Conservation (phyloP, 352 stramenopile species). For the Pythium monospermum region DNA sequence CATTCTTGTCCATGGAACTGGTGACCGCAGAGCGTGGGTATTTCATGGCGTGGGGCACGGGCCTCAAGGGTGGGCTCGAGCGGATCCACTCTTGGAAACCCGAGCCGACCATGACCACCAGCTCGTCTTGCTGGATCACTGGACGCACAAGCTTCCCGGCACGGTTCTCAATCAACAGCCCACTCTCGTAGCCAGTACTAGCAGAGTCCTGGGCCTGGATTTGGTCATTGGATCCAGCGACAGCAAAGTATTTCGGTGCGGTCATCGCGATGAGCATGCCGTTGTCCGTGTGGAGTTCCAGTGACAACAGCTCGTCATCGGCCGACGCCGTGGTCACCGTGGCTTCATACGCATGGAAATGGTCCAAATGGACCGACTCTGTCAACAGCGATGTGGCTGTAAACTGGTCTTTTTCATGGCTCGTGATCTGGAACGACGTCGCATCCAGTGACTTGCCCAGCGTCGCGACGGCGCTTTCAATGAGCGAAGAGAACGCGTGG, state of each 20-base stretch:
- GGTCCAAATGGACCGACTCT: slow-evolving; percentile 70
- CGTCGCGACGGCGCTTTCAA: slow-evolving; percentile 46
- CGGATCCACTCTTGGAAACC: slow-evolving; percentile 27
- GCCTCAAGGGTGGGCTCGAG: slow-evolving; percentile 16
- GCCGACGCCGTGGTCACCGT: slow-evolving; percentile 4
- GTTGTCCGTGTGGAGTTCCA: slow-evolving; percentile 73
- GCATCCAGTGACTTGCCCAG: slow-evolving; percentile 51
- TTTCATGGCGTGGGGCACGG: slow-evolving; percentile 33
- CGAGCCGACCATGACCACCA: slow-evolving; percentile 35
- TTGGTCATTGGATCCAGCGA: not conserved
- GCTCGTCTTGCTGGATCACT: slow-evolving; percentile 27
- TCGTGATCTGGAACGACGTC: slow-evolving; percentile 38
- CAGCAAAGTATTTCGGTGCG: slow-evolving; percentile 64
- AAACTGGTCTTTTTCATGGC: slow-evolving; percentile 12
- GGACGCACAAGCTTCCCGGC: slow-evolving; percentile 23
- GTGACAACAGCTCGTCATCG: slow-evolving; percentile 34
- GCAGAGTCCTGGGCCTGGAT: not conserved
- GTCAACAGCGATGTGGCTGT: slow-evolving; percentile 39
- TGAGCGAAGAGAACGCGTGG: slow-evolving; percentile 35
- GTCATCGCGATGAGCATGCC: slow-evolving; percentile 69
- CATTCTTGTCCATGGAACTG: not conserved
- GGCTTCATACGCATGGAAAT: slow-evolving; percentile 75
- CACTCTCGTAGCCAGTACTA: slow-evolving; percentile 9
- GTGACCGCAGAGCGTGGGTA: too few relatives aligned
- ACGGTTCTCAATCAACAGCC: slow-evolving; percentile 26